phyloP scores from a whole-genome alignment of 305 asterid genomes.

The Rubia occidens region DNA sequence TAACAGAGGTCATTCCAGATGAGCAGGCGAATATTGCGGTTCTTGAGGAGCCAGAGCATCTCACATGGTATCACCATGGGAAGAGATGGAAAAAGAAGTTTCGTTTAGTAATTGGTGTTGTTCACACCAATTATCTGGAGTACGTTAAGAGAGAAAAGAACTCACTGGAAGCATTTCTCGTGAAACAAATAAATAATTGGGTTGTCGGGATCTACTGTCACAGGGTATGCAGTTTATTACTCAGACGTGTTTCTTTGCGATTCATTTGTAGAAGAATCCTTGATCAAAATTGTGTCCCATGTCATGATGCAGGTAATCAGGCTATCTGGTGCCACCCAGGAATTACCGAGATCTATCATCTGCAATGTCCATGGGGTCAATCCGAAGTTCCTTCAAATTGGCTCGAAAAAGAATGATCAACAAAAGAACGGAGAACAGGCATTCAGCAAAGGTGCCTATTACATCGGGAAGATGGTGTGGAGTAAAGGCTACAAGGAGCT shows the following conservation, averaged over 20 bases:
- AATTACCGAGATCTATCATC: constrained; percentile 78
- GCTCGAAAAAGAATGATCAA: constrained; percentile 62
- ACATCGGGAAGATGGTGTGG: constrained; percentile 96
- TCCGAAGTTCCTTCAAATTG: constrained; percentile 84
- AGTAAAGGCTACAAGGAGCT: constrained; percentile 92
- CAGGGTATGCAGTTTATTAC: constrained; percentile 42
- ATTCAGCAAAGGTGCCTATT: constrained; percentile 80
- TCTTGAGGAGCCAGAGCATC: constrained; percentile 99
- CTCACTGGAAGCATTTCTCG: constrained; percentile 63
- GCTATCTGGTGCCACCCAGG: constrained; percentile 96
- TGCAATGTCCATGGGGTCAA: constrained; percentile 97
- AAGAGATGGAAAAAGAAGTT: constrained; percentile 87
- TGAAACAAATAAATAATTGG: constrained; percentile 76
- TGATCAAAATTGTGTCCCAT: background rate
- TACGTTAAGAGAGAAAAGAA: constrained; percentile 90
- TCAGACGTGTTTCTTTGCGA: background rate
- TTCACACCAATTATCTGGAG: constrained; percentile 88
- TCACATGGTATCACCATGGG: constrained; percentile 98
- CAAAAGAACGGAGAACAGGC: constrained; percentile 39
- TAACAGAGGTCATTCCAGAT: constrained; percentile 79
- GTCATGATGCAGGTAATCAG: constrained; percentile 64
- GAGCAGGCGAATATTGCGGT: constrained; percentile 92
- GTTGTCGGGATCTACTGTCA: constrained; percentile 88
- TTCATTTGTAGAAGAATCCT: background rate
- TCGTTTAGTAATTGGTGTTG: constrained; percentile 72